Base-by-base conservation (phyloP, 768 basidiomycete genomes). In the Tubosaeta sp. region DNA sequence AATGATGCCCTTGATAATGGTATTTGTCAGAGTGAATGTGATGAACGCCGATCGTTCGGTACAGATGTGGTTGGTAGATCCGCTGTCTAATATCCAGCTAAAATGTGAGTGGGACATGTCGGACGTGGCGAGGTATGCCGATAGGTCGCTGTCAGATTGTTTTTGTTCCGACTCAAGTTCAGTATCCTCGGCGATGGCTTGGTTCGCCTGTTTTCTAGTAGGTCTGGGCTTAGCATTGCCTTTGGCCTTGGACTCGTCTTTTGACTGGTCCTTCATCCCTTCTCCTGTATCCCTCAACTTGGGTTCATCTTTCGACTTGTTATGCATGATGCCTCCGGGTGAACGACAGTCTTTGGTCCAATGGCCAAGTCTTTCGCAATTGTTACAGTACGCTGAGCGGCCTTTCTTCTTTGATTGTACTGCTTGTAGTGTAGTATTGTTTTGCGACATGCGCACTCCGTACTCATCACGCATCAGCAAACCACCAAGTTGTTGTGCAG, bases 1-100 rank as follows among this genome's bases (percentile, higher is more conserved):
- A 13, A 54, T n/a, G 4, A 57, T 50, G 19, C 48, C 43, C 19
- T 53, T 53, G 31, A 57, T 54, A 2, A n/a, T 33, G 16, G 39
- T 43, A 2, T 43, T 27, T 4, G 35, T 26, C 2, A 19, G 45
- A 0, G 29, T 47, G 41, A 57, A 53, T 8, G 44, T 50, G 4
- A 29, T 7, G 14, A 52, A 56, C 4, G 55, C 43, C 0, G 43
- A 41, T 0, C 34, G 11, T n/a, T 50, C 34, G 0, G 17, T 50
- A 9, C 53, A 54, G 1, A 50, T 54, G 39, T 54, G 48, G 10
- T 49, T 49, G 1, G 43, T 57, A 0, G 52, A 50, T 5, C 46
- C 11, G 0, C 52, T 29, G 34, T 57, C 45, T 4, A 57, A 25
- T 1, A 57, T 57, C 56, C 56, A 57, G 13, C 52, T 16, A 5